Evolutionary conservation across 2,329 filamentous ascomycete genomes (phyloP), one percentile per base, ranked within the genome.

Genomic region (Talaromyces rugulosus): DNA sequence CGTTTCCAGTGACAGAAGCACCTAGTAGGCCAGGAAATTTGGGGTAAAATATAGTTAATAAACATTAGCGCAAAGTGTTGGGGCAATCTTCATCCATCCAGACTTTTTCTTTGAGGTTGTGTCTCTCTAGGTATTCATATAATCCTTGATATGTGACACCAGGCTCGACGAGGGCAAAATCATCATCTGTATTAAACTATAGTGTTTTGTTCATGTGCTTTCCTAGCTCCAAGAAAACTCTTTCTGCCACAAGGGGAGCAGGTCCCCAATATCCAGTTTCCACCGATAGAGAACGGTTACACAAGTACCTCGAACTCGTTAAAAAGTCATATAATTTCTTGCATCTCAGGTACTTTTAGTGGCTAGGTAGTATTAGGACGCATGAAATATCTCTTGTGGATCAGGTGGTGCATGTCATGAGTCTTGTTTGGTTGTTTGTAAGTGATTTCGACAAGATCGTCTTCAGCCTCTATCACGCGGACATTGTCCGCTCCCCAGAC

Each of bases 241-340:
- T 78, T 0, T 80, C 81, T 1, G 68, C 66, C 2, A 82, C 73
- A 6, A 79, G 69, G 0, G 80, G 81, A 0, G 80, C 80, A 2
- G 81, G 77, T 4, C 81, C 81, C 12, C 81, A 82, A 61, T 83
- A 83, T 11, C 81, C 84, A 3, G 81, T 66, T 83, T 23, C 80
- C 73, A 6, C 79, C 79, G 63, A 69, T 72, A 53, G 70, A 73
- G 16, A 74, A 71, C 0, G 75, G 72, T 62, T 69, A 76, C 3
- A 77, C 50, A 2, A 74, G 73, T 14, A 77, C 68, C 8, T 67
- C 66, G 62, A 74, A 68, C 57, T 70, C 67, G 57, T 75, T 75
- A 6, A 73, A 74, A 66, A 71, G 55, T 30, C 42, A 33, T 5
- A 67, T 53, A 18, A 66, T 59, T 8, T 53, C 50, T 50, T 66